A percentile compares a stretch with the other conserved stretches of the same genome.
These are phyloP conservation scores for Bidens hawaiensis DNA, from an alignment of 140 eudicot genomes.

Conservation along the genomic window DNA sequence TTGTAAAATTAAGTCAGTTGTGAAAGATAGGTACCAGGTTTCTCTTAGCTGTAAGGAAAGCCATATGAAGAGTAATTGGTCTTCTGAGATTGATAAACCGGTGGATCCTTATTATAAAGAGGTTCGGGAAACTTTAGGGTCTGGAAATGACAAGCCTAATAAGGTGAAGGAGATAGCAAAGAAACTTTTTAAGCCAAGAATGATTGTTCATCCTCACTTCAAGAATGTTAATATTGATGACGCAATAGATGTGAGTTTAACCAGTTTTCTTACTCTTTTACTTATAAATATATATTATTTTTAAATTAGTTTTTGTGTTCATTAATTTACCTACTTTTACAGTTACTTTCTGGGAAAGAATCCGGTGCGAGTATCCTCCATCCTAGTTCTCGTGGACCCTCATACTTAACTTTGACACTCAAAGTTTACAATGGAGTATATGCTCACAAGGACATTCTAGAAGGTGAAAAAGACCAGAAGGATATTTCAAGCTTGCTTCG, in stretches of 20 bases:
- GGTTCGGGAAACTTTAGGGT: slow-evolving; percentile 40
- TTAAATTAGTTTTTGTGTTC: neutral
- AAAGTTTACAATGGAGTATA: slow-evolving; percentile 72
- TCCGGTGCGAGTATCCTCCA: slow-evolving; percentile 71
- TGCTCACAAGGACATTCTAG: slow-evolving; percentile 76
- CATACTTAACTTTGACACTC: slow-evolving; percentile 61
- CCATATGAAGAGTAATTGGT: slow-evolving; percentile 65
- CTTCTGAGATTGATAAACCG: slow-evolving; percentile 33
- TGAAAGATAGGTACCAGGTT: slow-evolving; percentile 65
- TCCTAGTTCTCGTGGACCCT: slow-evolving; percentile 87
- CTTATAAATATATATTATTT: neutral
- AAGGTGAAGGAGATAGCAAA: slow-evolving; percentile 69
- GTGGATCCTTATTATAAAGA: slow-evolving; percentile 69
- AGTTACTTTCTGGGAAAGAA: slow-evolving; percentile 72
- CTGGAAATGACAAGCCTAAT: slow-evolving; percentile 48
- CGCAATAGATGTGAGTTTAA: slow-evolving; percentile 59
- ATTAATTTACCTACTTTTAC: slow-evolving; percentile 6
- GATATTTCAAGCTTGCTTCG: slow-evolving; percentile 74
- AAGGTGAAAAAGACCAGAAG: slow-evolving; percentile 72
- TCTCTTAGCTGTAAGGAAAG: slow-evolving; percentile 58
- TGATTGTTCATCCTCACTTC: slow-evolving; percentile 80
- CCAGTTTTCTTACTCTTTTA: neutral
- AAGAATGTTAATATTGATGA: slow-evolving; percentile 67
- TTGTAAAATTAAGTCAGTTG: slow-evolving; percentile 62
- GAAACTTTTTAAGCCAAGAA: slow-evolving; percentile 72